Evolutionary conservation across 2,329 filamentous ascomycete genomes (phyloP).

Genomic region (Beauveria rudraprayagi): DNA sequence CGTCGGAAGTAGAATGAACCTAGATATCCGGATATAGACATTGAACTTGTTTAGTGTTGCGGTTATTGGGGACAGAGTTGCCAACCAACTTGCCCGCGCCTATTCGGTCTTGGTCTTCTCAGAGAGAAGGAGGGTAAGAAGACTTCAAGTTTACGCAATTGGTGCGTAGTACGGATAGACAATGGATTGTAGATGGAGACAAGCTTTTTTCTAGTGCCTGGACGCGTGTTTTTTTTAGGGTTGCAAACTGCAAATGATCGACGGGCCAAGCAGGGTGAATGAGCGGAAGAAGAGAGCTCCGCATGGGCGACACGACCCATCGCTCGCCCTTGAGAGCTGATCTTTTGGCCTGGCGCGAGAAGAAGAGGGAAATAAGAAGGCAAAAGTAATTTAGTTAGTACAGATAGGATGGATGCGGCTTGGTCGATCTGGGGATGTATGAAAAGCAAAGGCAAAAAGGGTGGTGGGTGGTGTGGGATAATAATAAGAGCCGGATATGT

Average conservation of each 20-base stretch:
- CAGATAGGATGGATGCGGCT: not conserved
- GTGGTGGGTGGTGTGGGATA: not conserved
- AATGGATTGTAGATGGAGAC: not conserved
- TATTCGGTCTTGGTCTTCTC: too few relatives aligned
- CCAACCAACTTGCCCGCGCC: not conserved
- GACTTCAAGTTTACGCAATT: too few relatives aligned
- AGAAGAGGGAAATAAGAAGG: not conserved
- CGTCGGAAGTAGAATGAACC: not conserved
- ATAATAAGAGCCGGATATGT: not conserved
- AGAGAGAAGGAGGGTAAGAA: too few relatives aligned
- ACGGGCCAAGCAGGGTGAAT: not conserved
- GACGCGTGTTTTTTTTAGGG: not conserved
- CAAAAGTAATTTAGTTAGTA: not conserved
- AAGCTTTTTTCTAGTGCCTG: not conserved
- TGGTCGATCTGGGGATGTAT: not conserved
- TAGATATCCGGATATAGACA: too few relatives aligned
- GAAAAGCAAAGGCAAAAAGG: not conserved
- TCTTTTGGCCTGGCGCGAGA: not conserved
- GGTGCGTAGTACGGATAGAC: too few relatives aligned
- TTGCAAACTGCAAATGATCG: not conserved
- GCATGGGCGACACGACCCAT: not conserved
- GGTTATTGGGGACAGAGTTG: not conserved
- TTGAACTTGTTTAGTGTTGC: not conserved
- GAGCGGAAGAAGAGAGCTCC: not conserved
- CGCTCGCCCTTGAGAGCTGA: not conserved